These are phyloP conservation scores for Leucocoprinus birnbaumii DNA, from an alignment of 768 basidiomycete genomes.

Conservation along the genomic window DNA sequence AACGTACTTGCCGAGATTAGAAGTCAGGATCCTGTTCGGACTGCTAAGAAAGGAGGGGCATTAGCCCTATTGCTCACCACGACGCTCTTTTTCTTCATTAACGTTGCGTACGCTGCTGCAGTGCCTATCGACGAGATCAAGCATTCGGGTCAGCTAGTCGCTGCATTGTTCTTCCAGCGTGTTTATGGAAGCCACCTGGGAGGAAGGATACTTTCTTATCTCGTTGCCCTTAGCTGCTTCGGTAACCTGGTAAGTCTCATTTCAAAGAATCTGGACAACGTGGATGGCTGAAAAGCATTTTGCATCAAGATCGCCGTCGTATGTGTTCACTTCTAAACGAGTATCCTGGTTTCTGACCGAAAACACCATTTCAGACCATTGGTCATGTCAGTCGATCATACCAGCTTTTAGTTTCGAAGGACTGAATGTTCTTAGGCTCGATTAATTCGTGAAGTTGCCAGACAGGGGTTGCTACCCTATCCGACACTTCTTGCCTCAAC, in stretches of 20 bases:
- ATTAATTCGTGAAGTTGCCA: slow-evolving; percentile 46
- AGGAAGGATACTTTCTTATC: slow-evolving; percentile 25
- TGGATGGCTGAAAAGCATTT: too few species aligned
- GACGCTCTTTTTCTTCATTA: slow-evolving; percentile 44
- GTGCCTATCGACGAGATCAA: slow-evolving; percentile 32
- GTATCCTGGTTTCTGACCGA: too few species aligned
- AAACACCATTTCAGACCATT: too few species aligned
- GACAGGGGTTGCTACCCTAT: slow-evolving; percentile 51
- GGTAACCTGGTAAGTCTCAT: slow-evolving; percentile 30
- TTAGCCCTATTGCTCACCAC: slow-evolving; percentile 38
- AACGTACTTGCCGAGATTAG: slow-evolving; percentile 44
- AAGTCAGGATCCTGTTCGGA: slow-evolving; percentile 36
- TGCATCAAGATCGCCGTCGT: too few species aligned
- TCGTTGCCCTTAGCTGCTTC: slow-evolving; percentile 32
- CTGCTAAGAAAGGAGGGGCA: slow-evolving; percentile 39
- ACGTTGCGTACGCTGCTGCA: slow-evolving; percentile 34
- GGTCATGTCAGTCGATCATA: too few species aligned
- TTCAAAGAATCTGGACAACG: background rate
- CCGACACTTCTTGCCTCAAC: slow-evolving; percentile 45
- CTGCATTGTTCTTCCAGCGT: slow-evolving; percentile 29
- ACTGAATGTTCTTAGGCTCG: slow-evolving; percentile 27
- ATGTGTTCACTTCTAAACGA: too few species aligned
- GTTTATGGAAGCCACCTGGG: slow-evolving; percentile 26
- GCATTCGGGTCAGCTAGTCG: slow-evolving; percentile 30
- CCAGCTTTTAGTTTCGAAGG: too few species aligned